Evolutionary conservation across 2,329 filamentous ascomycete genomes (phyloP).

Genomic region (Helminthosporium solani): DNA sequence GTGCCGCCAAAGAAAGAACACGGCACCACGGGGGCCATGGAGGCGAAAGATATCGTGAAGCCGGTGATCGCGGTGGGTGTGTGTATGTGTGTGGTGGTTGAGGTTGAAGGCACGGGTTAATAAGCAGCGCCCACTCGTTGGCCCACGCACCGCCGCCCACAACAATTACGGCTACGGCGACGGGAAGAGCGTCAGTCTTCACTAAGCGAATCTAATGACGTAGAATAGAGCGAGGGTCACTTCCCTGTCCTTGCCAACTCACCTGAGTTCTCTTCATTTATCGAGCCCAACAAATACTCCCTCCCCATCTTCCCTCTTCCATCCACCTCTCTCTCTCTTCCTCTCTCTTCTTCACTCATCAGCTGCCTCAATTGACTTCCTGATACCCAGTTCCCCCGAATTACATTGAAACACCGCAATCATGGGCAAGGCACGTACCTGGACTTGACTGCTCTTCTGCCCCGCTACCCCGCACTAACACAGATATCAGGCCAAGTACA

Average conservation of each 20-base stretch:
- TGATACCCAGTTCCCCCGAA: conserved; percentile 8
- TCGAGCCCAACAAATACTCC: conserved; percentile 21
- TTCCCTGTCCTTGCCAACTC: conserved; percentile 28
- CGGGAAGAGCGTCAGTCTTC: no score
- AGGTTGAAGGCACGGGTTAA: not conserved
- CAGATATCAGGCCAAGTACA: conserved; percentile 46
- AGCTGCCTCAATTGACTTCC: conserved; percentile 26
- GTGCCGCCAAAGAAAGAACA: no score
- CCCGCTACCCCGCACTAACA: conserved; percentile 24
- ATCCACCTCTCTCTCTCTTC: conserved; percentile 1
- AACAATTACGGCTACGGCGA: not conserved
- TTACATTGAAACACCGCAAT: conserved; percentile 16
- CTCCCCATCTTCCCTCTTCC: conserved; percentile 10
- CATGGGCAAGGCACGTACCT: conserved; percentile 36
- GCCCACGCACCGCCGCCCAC: conserved; percentile 11
- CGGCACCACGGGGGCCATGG: no score
- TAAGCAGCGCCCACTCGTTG: conserved; percentile 9
- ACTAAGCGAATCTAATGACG: conserved; percentile 6
- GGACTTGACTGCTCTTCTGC: conserved; percentile 9
- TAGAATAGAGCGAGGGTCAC: conserved; percentile 14
- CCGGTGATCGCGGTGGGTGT: not conserved
- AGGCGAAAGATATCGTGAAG: not conserved
- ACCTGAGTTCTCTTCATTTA: conserved; percentile 29
- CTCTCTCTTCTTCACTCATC: not conserved
- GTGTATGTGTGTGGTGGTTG: not conserved